Conservation (phyloP, 2,329 filamentous ascomycete species). For the Paecilomyces sp. region DNA sequence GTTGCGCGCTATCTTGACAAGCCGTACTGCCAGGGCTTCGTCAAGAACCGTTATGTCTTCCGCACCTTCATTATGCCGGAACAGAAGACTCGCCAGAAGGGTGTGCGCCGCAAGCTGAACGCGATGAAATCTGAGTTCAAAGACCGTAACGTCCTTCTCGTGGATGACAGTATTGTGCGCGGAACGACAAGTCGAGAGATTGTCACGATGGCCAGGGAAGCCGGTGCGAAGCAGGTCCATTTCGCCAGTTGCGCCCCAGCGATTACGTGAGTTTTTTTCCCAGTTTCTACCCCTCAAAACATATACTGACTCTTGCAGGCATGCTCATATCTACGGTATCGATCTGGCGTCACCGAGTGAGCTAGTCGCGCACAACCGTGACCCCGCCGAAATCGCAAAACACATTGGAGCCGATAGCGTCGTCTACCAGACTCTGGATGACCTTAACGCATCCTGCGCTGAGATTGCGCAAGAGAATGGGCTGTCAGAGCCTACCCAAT, state of each 20-base stretch:
- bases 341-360: conserved; percentile 66
- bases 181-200: conserved; percentile 77
- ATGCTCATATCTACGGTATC: conserved; percentile 82
- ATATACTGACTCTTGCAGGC: conserved; percentile 22
- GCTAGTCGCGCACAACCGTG: conserved; percentile 63
- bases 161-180: conserved; percentile 85
- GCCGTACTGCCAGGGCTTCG: conserved; percentile 72
- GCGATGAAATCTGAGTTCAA: conserved; percentile 80
- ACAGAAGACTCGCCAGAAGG: conserved; percentile 72
- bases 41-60: conserved; percentile 87
- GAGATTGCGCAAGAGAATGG: conserved; percentile 54
- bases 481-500: conserved; percentile 52
- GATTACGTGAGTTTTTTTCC: conserved; percentile 49
- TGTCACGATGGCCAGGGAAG: conserved; percentile 76
- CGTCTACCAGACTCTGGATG: conserved; percentile 68
- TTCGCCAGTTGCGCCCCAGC: conserved; percentile 77
- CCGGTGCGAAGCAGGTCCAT: conserved; percentile 72
- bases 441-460: conserved; percentile 72
- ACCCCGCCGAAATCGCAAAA: conserved; percentile 53
- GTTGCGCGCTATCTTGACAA: conserved; percentile 70
- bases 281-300: conserved; percentile 3
- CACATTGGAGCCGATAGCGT: conserved; percentile 70
- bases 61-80: conserved; percentile 83
- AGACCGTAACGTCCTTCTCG: conserved; percentile 70
- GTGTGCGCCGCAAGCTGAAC: conserved; percentile 82